These are phyloP conservation scores for Aspergillus avenaceus DNA, from an alignment of 495 filamentous ascomycete genomes.

Conservation along the genomic window DNA sequence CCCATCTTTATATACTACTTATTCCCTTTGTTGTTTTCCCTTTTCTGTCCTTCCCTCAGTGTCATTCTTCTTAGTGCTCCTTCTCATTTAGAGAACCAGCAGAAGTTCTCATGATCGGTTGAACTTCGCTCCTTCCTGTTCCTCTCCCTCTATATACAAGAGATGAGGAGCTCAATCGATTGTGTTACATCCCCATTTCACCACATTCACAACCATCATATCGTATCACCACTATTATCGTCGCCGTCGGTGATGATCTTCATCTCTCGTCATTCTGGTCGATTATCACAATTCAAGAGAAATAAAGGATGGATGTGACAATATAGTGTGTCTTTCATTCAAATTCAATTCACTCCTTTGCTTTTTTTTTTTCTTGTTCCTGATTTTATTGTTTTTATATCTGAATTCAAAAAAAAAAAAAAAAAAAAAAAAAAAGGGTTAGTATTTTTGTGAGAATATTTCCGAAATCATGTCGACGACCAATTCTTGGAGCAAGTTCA, in stretches of 20 bases:
- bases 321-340: not conserved
- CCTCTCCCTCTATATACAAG: not conserved
- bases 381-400: not conserved
- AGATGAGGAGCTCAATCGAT: not conserved
- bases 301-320: not conserved
- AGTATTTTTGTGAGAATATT: no score
- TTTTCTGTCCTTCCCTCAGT: not conserved
- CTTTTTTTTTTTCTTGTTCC: not conserved
- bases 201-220: not conserved
- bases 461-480: not conserved
- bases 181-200: not conserved
- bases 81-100: not conserved
- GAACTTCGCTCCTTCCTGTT: not conserved
- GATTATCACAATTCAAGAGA: not conserved
- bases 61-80: not conserved
- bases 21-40: not conserved
- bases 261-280: not conserved
- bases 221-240: not conserved
- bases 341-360: constrained; percentile 1
- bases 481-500: constrained; percentile 21
- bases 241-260: not conserved
- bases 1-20: no score
- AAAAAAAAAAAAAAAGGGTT: no score
- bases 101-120: not conserved
- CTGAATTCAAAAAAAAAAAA: no score